A percentile compares a stretch with the other conserved stretches of the same genome.
Conservation (phyloP, 2,329 filamentous ascomycete genomes). For the Curvularia sp. region DNA sequence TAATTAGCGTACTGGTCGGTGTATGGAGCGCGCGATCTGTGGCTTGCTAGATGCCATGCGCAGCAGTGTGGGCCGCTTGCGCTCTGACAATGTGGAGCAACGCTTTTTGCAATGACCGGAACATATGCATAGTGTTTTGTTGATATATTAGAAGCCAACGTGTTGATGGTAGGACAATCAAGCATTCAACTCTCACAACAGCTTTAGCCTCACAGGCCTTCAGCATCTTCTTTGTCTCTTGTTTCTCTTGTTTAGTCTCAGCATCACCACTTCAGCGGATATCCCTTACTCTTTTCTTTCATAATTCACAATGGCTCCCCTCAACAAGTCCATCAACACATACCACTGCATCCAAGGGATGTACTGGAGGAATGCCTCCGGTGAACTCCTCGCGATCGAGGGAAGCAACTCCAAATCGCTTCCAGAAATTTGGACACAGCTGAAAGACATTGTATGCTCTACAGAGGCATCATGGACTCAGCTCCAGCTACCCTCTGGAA, state of each 20-base stretch:
- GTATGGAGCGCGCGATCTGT: slow-evolving; percentile 23
- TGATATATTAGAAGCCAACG: slow-evolving; percentile 29
- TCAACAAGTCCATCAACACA: slow-evolving; percentile 40
- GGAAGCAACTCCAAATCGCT: slow-evolving; percentile 33
- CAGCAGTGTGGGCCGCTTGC: slow-evolving; percentile 24
- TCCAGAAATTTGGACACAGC: slow-evolving; percentile 28
- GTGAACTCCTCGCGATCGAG: slow-evolving; percentile 34
- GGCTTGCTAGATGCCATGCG: slow-evolving; percentile 27
- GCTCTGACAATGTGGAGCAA: slow-evolving; percentile 18
- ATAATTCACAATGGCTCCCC: slow-evolving; percentile 32
- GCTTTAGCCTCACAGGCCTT: slow-evolving; percentile 15
- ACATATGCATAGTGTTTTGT: slow-evolving; percentile 20
- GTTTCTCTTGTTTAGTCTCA: slow-evolving; percentile 21
- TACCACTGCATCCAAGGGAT: slow-evolving; percentile 40
- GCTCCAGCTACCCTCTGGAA: slow-evolving; percentile 34
- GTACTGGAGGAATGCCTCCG: slow-evolving; percentile 37
- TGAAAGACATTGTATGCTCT: slow-evolving; percentile 28
- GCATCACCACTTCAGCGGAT: slow-evolving; percentile 13
- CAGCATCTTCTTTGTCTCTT: slow-evolving; percentile 10
- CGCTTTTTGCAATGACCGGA: slow-evolving; percentile 20
- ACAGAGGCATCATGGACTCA: slow-evolving; percentile 23
- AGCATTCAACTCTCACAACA: slow-evolving; percentile 18
- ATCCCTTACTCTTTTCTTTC: slow-evolving; percentile 13
- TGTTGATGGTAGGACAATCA: slow-evolving; percentile 6
- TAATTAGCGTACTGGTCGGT: slow-evolving; percentile 26